Conservation (phyloP, 768 basidiomycete genomes). For the Psilocybe cubensis region DNA sequence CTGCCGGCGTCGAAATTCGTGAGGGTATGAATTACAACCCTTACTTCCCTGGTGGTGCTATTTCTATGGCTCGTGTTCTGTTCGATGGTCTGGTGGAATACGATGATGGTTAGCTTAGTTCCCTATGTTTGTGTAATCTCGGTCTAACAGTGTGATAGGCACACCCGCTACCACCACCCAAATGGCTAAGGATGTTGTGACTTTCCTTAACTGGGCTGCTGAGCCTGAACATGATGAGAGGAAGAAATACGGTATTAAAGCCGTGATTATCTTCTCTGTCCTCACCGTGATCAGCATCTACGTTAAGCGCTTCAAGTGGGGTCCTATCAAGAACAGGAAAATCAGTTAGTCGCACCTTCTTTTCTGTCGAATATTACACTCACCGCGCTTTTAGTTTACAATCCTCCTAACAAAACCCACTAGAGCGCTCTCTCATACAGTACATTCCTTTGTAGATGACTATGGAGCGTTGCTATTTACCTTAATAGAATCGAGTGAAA, state of each 20-base stretch:
- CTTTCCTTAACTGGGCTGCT: conserved; percentile 95
- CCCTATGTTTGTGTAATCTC: neutral
- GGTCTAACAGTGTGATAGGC: conserved; percentile 43
- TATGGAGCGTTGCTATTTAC: conserved; percentile 22
- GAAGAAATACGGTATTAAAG: conserved; percentile 97
- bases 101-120: conserved; percentile 78
- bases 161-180: conserved; percentile 97
- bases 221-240: conserved; percentile 98
- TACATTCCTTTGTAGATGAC: conserved; percentile 28
- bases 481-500: conserved; percentile 27
- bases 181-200: conserved; percentile 98
- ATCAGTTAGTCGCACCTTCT: conserved; percentile 58
- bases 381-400: conserved; percentile 51
- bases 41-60: conserved; percentile 98
- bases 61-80: conserved; percentile 96
- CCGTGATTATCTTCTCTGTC: conserved; percentile 89
- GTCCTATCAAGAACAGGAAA: conserved; percentile 90
- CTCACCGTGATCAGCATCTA: conserved; percentile 83
- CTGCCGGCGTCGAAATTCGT: conserved; percentile 91
- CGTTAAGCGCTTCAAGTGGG: conserved; percentile 97
- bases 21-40: conserved; percentile 99
- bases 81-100: conserved; percentile 98
- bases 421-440: conserved; percentile 38
- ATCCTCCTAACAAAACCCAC: conserved; percentile 58
- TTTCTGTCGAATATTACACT: neutral